Percentiles rank a stretch among this genome's conserved stretches.
These are phyloP conservation scores for Amniculicola lignicola DNA, from an alignment of 495 filamentous ascomycete genomes.

Conservation along the genomic window DNA sequence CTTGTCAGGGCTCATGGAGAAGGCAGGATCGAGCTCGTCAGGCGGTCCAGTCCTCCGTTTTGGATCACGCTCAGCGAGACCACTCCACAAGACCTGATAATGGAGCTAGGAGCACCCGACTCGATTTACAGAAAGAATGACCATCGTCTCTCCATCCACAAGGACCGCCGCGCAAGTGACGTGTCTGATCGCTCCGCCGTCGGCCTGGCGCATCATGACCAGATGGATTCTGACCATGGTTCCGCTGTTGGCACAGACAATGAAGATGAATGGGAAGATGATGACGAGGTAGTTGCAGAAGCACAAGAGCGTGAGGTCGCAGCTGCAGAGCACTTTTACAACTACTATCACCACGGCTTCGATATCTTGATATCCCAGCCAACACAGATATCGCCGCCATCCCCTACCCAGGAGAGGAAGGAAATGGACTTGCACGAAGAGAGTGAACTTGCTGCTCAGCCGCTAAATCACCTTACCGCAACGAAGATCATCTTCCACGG, in stretches of 20 bases:
- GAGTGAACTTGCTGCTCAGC: constrained; percentile 39
- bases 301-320: constrained; percentile 41
- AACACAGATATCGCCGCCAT: constrained; percentile 62
- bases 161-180: constrained; percentile 30
- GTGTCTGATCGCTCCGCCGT: constrained; percentile 23
- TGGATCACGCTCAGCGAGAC: constrained; percentile 74
- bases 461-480: constrained; percentile 63
- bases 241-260: constrained; percentile 57
- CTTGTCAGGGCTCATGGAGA: constrained; percentile 48
- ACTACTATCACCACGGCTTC: constrained; percentile 93
- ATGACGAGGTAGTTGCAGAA: constrained; percentile 57
- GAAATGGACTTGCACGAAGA: constrained; percentile 20
- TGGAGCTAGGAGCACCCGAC: constrained; percentile 90
- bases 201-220: constrained; percentile 34
- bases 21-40: constrained; percentile 71
- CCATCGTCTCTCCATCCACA: constrained; percentile 85
- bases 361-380: constrained; percentile 87
- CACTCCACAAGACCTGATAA: constrained; percentile 82
- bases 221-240: constrained; percentile 24
- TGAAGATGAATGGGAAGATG: constrained; percentile 78
- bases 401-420: constrained; percentile 43
- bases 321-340: constrained; percentile 77
- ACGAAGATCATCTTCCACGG: constrained; percentile 89
- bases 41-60: constrained; percentile 57
- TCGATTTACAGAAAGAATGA: constrained; percentile 93